Base-by-base conservation (phyloP, 768 basidiomycete genomes). In the Austroboletus festivus region DNA sequence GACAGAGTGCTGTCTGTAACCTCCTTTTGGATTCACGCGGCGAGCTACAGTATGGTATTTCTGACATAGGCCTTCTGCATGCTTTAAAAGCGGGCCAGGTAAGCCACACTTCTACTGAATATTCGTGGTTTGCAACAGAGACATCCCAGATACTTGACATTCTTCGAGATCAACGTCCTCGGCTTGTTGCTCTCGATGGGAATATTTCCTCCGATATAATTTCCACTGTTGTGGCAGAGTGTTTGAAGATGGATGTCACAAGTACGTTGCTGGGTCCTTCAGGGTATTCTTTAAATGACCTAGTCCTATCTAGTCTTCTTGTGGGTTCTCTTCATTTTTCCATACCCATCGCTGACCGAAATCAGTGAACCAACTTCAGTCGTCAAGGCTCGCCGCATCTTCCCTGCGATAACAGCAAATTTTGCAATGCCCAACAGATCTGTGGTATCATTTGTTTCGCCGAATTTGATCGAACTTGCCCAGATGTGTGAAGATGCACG, bases 301-400 rank as follows among this genome's bases (percentile, higher is more conserved):
- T 33, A 26, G 38, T 48, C 48, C 22, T 33, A 3, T 48, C 18
- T 50, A 92, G 90, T 81, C 13, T 85, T 94, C 63, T 93, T 89
- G 87, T 89, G 62, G 56, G 83, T 71, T 26, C 3, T 3, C 15
- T 31, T 43, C 50, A 21, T 35, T 40, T 38, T 38, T 23, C 6
- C 30, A 38, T 44, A 47, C 9, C 15, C 8, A 8, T n/a, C 15
- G 42, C 59, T 50, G 30, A 56, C 30, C 30, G 22, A 42, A 44
- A 51, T n/a, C 53, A 90, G 89, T 64, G 96, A 99, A 67, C 95
- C 96, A 1, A 98, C 96, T 1, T 96, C 93, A 0, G 75, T 86
- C n/a, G 69, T 77, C 38, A 98, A 98, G 70, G 84, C 89, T 0
- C 71, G 73, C 2, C 71, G 75, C 3, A 82, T 98, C 50, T 61